Base-by-base conservation (phyloP, 2,329 filamentous ascomycete genomes). In the Whalleya microplaca region DNA sequence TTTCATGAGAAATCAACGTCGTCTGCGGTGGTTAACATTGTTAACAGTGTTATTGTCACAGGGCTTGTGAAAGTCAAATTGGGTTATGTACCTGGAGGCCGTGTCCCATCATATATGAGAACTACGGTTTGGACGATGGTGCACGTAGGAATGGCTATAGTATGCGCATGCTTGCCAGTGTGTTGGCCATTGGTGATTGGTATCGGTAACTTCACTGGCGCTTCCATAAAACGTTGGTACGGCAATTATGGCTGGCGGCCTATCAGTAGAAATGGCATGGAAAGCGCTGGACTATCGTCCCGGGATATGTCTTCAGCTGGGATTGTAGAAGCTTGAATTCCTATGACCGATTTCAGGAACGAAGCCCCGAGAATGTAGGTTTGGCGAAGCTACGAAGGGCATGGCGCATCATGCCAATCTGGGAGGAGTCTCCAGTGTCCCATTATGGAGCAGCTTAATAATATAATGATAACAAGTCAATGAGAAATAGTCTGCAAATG, bases 131-230 rank as follows among this genome's bases (percentile, higher is more conserved):
- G 63, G 62, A 45, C 58, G 3, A 45, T 45, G 4, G 44, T 63
- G 7, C 62, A 64, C 40, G 47, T 42, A 1, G 50, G 60, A 10
- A 63, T 59, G 43, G 58, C 48, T 5, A 64, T 63, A n/a, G 37
- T 64, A 3, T 64, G 58, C 40, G 58, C 62, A 2, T 59, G 62
- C 27, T 37, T 64, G 21, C 62, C 62, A 1, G 58, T 63, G 16
- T 58, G 58, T 18, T 46, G 49, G 18, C 60, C 60, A 2, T 58
- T 63, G 4, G 42, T 58, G 27, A 41, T 12, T 6, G 58, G 53
- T 16, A 45, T 61, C n/a, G 29, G 5, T 3, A 37, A 16, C 6
- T 16, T 37, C 10, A 12, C 10, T 6, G 14, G 4, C 9, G 8
- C 14, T 37, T 37, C 32, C 3, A 37, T 3, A 12, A 12, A 37